A percentile compares a stretch with the other conserved stretches of the same genome.
These are phyloP conservation scores for Sporothrix schenckii DNA, from an alignment of 2,329 filamentous ascomycete species.

Conservation along the genomic window DNA sequence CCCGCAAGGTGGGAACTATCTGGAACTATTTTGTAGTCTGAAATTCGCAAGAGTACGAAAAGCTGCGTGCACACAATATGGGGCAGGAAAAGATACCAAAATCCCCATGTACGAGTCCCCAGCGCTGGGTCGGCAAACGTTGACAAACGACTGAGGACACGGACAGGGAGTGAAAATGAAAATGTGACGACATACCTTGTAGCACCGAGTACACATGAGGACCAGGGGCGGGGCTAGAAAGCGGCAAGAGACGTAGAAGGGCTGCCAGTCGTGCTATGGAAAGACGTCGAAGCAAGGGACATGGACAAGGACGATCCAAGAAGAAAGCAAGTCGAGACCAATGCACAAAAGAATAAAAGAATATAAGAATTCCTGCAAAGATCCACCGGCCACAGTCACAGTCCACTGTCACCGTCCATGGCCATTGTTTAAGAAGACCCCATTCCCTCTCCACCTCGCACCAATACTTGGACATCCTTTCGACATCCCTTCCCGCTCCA, in stretches of 20 bases:
- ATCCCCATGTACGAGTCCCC: background rate
- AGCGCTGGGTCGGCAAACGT: background rate
- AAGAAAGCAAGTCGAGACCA: background rate
- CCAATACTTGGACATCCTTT: background rate
- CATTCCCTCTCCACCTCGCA: constrained; percentile 6
- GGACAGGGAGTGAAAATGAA: background rate
- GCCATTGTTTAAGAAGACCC: background rate
- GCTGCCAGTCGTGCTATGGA: background rate
- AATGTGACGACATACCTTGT: background rate
- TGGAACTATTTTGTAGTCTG: background rate
- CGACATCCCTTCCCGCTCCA: background rate
- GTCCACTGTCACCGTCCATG: background rate
- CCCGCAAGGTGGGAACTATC: background rate
- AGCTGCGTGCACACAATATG: too few relatives aligned
- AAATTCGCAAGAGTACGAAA: background rate
- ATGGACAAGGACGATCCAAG: constrained; percentile 3
- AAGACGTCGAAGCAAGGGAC: background rate
- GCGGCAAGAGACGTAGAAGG: background rate
- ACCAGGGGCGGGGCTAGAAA: background rate
- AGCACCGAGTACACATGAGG: background rate
- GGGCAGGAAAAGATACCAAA: background rate
- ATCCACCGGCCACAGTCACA: background rate
- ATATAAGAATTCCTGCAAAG: too few relatives aligned
- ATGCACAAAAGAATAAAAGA: too few relatives aligned
- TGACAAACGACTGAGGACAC: background rate